Base-by-base conservation (phyloP, 2,329 filamentous ascomycete species). In the Aureobasidium sp. region DNA sequence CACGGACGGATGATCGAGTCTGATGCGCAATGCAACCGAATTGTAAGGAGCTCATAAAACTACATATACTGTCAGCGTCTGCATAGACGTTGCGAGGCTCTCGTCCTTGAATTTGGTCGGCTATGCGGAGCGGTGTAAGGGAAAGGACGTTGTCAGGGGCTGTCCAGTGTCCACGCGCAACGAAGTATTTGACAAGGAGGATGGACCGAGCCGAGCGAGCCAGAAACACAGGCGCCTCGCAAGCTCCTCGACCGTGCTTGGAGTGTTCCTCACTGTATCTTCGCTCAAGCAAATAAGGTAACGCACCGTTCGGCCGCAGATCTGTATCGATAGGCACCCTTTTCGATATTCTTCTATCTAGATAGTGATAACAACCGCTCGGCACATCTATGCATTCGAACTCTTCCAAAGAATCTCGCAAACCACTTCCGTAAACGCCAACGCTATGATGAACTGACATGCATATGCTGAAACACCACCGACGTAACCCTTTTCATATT, bases 381-480 rank as follows among this genome's bases (percentile, higher is more conserved):
- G 53, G 53, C 53, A 57, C 53, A 57, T 45, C 40, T 35, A 40
- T 45, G 31, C 50, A 54, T 40, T 37, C 31, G 22, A 57, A 11
- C 53, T 17, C 37, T 45, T n/a, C 40, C 27, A 57, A 45, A 35
- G 2, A 29, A 17, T 24, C 35, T 35, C 54, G 45, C 31, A 48
- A 58, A 15, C 27, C 27, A 31, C 31, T 29, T 31, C 45, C 27
- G 22, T n/a, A 31, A 60, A 60, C 57, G 57, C 57, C 57, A 50
- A 49, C 57, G 57, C 57, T 60, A 60, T 60, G 57, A 42, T 49
- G 8, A 50, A 60, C 33, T 42, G 45, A 60, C 44, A 50, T 33
- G 45, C 57, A 60, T 49, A 60, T 49, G 44, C 45, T 60, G 57
- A 60, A 60, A 50, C 57, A 60, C 45, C 22, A 60, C 56, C 47